phyloP scores from a whole-genome alignment of 106 monocot species.

The Dendrobium catenatum region DNA sequence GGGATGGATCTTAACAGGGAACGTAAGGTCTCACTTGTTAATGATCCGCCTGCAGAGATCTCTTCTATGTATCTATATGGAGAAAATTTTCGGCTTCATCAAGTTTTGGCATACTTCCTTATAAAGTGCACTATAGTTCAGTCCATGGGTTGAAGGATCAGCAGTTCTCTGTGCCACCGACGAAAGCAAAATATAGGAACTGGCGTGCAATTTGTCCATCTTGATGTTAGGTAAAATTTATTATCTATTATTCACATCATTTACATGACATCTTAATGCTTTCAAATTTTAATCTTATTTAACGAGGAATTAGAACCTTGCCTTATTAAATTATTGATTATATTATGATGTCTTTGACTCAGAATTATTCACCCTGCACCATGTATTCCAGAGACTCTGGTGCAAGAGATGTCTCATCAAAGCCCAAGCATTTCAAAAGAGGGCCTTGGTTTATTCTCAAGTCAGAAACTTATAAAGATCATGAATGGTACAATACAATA shows the following conservation, averaged over 20 bases:
- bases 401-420: constrained; percentile 85
- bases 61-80: constrained; percentile 67
- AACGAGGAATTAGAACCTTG: too few relatives aligned
- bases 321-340: too few relatives aligned
- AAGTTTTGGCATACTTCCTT: constrained; percentile 66
- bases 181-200: constrained; percentile 50
- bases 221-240: constrained; percentile 62
- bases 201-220: constrained; percentile 60
- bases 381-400: constrained; percentile 68
- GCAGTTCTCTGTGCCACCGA: constrained; percentile 44
- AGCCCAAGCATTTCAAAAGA: constrained; percentile 47
- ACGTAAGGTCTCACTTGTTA: constrained; percentile 39
- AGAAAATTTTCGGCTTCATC: constrained; percentile 81
- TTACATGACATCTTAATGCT: too few relatives aligned
- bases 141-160: constrained; percentile 43
- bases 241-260: neutral
- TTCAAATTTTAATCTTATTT: neutral
- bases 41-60: constrained; percentile 51
- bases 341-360: constrained; percentile 4
- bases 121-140: constrained; percentile 54
- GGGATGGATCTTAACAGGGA: constrained; percentile 58
- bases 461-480: constrained; percentile 72
- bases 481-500: constrained; percentile 88
- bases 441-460: constrained; percentile 59
- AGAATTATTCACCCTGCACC: constrained; percentile 86